phyloP scores from a whole-genome alignment of 768 basidiomycete species.

The Lentinula raphanica region DNA sequence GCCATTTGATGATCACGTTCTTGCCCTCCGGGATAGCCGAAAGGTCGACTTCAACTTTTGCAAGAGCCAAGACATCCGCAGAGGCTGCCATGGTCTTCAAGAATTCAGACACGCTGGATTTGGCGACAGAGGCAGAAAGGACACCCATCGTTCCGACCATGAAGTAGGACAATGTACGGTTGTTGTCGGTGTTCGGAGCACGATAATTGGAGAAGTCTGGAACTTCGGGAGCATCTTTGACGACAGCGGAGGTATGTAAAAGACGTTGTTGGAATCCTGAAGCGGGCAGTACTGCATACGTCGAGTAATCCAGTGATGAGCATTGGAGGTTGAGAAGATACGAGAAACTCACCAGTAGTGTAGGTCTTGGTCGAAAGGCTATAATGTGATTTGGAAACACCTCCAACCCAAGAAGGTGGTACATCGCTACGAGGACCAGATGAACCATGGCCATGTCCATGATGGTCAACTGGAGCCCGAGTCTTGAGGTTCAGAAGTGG shows the following conservation, averaged over 20 bases:
- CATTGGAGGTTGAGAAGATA: neutral
- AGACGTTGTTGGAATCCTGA: slow-evolving; percentile 59
- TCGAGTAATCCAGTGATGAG: neutral
- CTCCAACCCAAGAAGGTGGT: slow-evolving; percentile 60
- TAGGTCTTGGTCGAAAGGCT: slow-evolving; percentile 65
- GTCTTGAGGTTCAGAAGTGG: slow-evolving; percentile 71
- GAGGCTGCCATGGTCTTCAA: slow-evolving; percentile 95
- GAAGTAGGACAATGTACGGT: slow-evolving; percentile 81
- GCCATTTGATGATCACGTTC: slow-evolving; percentile 98
- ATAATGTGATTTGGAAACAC: slow-evolving; percentile 42
- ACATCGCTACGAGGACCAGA: slow-evolving; percentile 54
- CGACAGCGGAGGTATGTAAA: slow-evolving; percentile 69
- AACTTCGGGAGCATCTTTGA: slow-evolving; percentile 71
- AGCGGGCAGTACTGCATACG: slow-evolving; percentile 44
- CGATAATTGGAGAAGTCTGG: slow-evolving; percentile 88
- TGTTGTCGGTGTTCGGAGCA: slow-evolving; percentile 54
- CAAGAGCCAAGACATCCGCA: slow-evolving; percentile 95
- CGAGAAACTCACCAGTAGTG: slow-evolving; percentile 44
- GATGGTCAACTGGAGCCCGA: slow-evolving; percentile 54
- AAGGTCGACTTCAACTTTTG: slow-evolving; percentile 96
- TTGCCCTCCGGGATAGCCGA: slow-evolving; percentile 91
- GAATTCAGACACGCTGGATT: slow-evolving; percentile 91
- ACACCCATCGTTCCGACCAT: slow-evolving; percentile 91
- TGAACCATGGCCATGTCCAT: slow-evolving; percentile 52
- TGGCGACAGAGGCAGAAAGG: slow-evolving; percentile 90